These are phyloP conservation scores for Sugiyamaella valdiviana DNA, from an alignment of 805 yeast species.

Conservation along the genomic window DNA sequence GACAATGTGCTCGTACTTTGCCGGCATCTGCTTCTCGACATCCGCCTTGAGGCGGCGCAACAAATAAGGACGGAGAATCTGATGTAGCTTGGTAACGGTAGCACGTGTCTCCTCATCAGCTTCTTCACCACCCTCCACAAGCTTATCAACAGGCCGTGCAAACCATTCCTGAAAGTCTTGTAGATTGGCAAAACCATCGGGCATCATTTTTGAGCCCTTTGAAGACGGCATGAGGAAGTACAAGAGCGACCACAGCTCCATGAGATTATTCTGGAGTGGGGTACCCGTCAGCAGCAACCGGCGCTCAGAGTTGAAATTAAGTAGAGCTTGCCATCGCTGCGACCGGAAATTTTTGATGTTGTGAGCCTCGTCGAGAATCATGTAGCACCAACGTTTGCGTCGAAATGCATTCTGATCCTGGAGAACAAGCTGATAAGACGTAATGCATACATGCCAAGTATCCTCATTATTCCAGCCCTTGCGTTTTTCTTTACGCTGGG, in stretches of 20 bases:
- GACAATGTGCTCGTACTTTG: constrained; percentile 89
- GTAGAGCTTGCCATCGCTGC: constrained; percentile 91
- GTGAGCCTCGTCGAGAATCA: constrained; percentile 95
- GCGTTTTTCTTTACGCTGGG: constrained; percentile 90
- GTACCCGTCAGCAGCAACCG: constrained; percentile 91
- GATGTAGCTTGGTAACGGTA: constrained; percentile 85
- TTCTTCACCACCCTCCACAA: constrained; percentile 69
- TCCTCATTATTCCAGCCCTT: constrained; percentile 97
- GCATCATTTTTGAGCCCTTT: constrained; percentile 53
- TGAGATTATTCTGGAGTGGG: constrained; percentile 89
- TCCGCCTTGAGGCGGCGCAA: constrained; percentile 89
- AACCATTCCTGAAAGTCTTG: constrained; percentile 98
- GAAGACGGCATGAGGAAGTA: constrained; percentile 95
- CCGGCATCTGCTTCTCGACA: constrained; percentile 99
- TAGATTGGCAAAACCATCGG: constrained; percentile 92
- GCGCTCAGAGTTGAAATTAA: constrained; percentile 89
- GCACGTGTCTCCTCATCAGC: constrained; percentile 61
- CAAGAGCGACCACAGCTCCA: constrained; percentile 92
- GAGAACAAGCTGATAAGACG: constrained; percentile 94
- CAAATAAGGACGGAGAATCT: constrained; percentile 86
- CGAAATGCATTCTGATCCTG: constrained; percentile 94
- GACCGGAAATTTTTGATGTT: constrained; percentile 94
- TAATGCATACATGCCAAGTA: constrained; percentile 93
- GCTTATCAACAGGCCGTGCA: constrained; percentile 92
- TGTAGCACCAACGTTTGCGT: constrained; percentile 89